Base-by-base conservation (phyloP, 257 asterid species). In the Vinca minor region DNA sequence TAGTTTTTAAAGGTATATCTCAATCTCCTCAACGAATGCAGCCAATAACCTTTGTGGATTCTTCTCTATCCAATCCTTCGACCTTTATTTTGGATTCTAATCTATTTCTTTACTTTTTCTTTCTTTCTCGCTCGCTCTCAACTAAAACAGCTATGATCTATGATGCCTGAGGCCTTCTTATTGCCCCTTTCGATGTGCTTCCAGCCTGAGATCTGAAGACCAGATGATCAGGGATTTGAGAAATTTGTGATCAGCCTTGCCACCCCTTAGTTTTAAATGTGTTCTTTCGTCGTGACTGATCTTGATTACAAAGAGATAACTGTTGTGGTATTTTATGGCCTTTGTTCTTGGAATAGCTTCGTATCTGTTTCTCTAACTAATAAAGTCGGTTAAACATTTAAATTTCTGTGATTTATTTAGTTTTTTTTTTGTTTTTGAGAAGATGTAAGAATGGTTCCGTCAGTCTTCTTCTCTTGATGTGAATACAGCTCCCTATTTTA, bases 171-270 rank as follows among this genome's bases (percentile, higher is more conserved):
- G 69, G 77, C 78, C 59, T 66, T 65, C 55, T 56, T 25, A 38
- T 46, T 61, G 53, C 72, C 76, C 73, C 57, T 36, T 61, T 63
- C 48, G 85, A 70, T 63, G 74, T 62, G 73, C 73, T 77, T 66
- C 69, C 76, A 68, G 76, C 70, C 66, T 63, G 66, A 69, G 77
- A 68, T 60, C 57, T 67, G 83, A 76, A 72, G 84, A 71, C 60
- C 64, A 49, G 73, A 75, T 26, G 79, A 71, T 68, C 70, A 47
- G 65, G n/a, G 75, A 70, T 64, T 35, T 25, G 76, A 65, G 73
- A 73, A 71, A 68, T 34, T 56, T 39, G 36, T 52, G 69, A 49
- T 69, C 69, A 32, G 59, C 67, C 69, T 39, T 61, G 47, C 57
- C n/a, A n/a, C n/a, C n/a, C 72, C 71, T 48, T 57, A 46, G 36